Base-by-base conservation (phyloP, 2,329 filamentous ascomycete species). In the Talaromyces islandicus region DNA sequence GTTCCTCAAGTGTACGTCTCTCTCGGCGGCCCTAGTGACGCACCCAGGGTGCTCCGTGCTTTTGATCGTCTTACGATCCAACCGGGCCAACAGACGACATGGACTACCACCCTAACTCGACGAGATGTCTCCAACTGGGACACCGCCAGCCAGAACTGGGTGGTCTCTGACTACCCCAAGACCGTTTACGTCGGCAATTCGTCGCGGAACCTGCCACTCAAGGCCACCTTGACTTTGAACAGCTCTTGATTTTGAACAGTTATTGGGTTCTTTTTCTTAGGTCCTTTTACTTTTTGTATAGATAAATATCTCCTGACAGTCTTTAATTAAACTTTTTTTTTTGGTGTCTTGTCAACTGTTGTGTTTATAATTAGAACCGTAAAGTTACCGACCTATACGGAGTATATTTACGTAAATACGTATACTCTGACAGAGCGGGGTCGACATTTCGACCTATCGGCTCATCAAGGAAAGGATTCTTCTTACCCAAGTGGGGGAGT, bases 61-160 rank as follows among this genome's bases (percentile, higher is more conserved):
- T 97, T 97, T 69, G 90, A 95, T 61, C 85, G 91, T 53, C 74
- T 96, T 61, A 81, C 80, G 55, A 86, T 97, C 64, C 79, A 83
- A 4, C 83, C 90, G 0, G 91, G 90, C n/a, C 73, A 85, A 73
- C 85, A 82, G 56, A 80, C 78, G 3, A 84, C 81, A 1, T 95
- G 94, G 78, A 80, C 74, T 0, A 86, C 85, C 0, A 82, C 86
- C 17, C 75, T 97, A 59, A 92, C 87, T 6, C 83, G 92, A 43
- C 86, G 91, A 60, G 93, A 97, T 70, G 66, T 97, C 59, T 91
- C 88, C 71, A 94, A 92, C 78, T 97, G 93, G 92, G 90, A 96
- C 66, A 78, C 84, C 0, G 80, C 70, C 1, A 72, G 77, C n/a
- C 92, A 97, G 80, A 88, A 97, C 79, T 97, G 93, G 92, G 83